phyloP scores from a whole-genome alignment of 2,329 filamentous ascomycete species.

The Ascochyta pisi region DNA sequence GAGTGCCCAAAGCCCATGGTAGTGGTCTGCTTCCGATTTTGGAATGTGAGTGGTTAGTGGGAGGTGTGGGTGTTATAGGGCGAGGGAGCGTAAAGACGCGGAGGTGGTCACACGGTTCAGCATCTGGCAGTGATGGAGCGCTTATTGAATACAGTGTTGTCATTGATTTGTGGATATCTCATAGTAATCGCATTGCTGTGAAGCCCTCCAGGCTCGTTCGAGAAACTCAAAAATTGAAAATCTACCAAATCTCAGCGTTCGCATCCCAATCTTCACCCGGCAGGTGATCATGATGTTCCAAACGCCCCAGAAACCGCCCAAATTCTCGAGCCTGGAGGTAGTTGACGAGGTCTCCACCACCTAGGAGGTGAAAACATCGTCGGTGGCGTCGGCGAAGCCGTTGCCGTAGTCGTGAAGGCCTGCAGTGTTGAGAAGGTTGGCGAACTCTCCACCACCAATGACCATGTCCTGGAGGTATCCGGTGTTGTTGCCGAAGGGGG shows the following conservation, averaged over 20 bases:
- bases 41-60: not conserved
- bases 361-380: constrained; percentile 45
- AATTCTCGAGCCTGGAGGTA: not conserved
- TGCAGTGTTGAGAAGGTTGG: not conserved
- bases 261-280: not conserved
- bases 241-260: not conserved
- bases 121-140: not conserved
- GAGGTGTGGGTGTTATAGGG: not conserved
- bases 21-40: not conserved
- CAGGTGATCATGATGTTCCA: not conserved
- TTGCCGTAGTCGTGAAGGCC: not conserved
- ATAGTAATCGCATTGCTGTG: not conserved
- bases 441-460: not conserved
- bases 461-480: constrained; percentile 7
- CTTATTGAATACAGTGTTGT: not conserved
- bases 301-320: not conserved
- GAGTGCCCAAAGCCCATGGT: constrained; percentile 1
- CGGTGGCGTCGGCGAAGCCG: constrained; percentile 35
- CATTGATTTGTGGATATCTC: not conserved
- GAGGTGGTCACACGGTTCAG: not conserved
- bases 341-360: constrained; percentile 2
- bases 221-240: not conserved
- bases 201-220: not conserved
- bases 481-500: not conserved
- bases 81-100: not conserved